These are phyloP conservation scores for Boletus pseudopeckii DNA, from an alignment of 768 basidiomycete species.

Conservation along the genomic window DNA sequence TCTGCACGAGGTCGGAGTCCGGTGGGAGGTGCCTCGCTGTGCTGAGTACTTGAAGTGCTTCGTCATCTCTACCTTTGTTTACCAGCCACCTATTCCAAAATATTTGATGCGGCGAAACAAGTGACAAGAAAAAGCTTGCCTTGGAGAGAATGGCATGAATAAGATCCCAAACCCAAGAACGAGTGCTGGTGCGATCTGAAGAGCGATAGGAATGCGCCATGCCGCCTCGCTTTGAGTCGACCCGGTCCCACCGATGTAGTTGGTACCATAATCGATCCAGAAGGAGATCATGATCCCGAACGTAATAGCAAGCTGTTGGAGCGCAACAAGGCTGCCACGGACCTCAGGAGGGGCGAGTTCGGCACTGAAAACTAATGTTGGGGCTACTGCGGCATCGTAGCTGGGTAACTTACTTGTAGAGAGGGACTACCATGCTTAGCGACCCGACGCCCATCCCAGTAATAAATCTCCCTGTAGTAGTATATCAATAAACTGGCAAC, in stretches of 20 bases:
- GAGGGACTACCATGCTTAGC: slow-evolving; percentile 77
- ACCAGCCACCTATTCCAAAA: slow-evolving; percentile 58
- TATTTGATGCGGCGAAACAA: not conserved
- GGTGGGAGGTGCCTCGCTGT: slow-evolving; percentile 51
- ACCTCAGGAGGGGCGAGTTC: slow-evolving; percentile 78
- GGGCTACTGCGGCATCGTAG: not conserved
- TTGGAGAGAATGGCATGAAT: slow-evolving; percentile 79
- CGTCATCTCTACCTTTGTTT: slow-evolving; percentile 71
- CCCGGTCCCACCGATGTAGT: slow-evolving; percentile 68
- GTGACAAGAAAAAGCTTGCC: slow-evolving; percentile 35
- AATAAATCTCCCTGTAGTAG: slow-evolving; percentile 53
- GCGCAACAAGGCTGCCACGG: slow-evolving; percentile 73
- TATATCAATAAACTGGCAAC: not conserved
- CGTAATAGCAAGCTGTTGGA: slow-evolving; percentile 80
- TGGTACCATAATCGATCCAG: slow-evolving; percentile 53
- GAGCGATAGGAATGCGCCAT: slow-evolving; percentile 71
- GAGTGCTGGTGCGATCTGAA: slow-evolving; percentile 73
- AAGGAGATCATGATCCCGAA: slow-evolving; percentile 70
- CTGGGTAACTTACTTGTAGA: slow-evolving; percentile 52
- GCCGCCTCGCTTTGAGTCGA: slow-evolving; percentile 58
- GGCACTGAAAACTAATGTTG: slow-evolving; percentile 24
- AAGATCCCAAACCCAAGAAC: slow-evolving; percentile 67
- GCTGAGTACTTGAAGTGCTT: slow-evolving; percentile 64
- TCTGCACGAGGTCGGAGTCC: slow-evolving; percentile 63
- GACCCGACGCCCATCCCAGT: slow-evolving; percentile 82